Percentiles rank a stretch among this genome's conserved stretches.
Evolutionary conservation across 371 early-diverging fungal genomes (phyloP).

Genomic region (Mucor piriformis): DNA sequence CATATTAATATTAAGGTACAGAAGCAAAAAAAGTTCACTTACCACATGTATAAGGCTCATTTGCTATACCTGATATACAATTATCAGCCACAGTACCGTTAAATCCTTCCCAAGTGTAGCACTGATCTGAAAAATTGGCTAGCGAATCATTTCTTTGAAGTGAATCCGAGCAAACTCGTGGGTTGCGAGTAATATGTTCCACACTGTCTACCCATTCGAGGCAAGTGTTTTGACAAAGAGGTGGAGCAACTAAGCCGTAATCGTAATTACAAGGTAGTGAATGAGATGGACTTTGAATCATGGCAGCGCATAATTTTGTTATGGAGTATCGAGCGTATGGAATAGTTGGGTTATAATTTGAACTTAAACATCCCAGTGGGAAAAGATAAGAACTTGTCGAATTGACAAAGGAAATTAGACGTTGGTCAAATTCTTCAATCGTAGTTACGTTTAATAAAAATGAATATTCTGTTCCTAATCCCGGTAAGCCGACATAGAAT

Average conservation of each 20-base stretch:
- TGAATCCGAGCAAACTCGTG: conserved; percentile 20
- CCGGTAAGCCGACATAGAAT: conserved; percentile 35
- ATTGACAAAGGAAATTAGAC: conserved; percentile 19
- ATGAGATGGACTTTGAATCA: conserved; percentile 31
- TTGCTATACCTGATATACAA: conserved; percentile 43
- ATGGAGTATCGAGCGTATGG: conserved; percentile 44
- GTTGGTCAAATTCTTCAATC: conserved; percentile 38
- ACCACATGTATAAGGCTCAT: conserved; percentile 50
- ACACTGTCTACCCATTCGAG: conserved; percentile 32
- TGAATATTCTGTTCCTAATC: conserved; percentile 22
- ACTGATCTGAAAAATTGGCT: conserved; percentile 17
- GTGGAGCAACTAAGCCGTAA: conserved; percentile 24
- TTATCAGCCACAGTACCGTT: conserved; percentile 23
- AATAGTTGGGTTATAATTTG: conserved; percentile 27
- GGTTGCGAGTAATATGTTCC: conserved; percentile 14
- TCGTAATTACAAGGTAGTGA: conserved; percentile 35
- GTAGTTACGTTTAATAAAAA: conserved; percentile 34
- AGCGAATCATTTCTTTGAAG: conserved; percentile 17
- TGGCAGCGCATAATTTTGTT: conserved; percentile 31
- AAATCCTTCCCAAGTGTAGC: conserved; percentile 34
- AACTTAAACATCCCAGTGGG: conserved; percentile 33
- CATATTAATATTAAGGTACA: background rate
- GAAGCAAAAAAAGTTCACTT: conserved; percentile 2
- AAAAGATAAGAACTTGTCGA: conserved; percentile 31
- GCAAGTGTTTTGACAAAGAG: conserved; percentile 39